A percentile compares a stretch with the other conserved stretches of the same genome.
Conservation (phyloP, 2,329 filamentous ascomycete genomes). For the Helotiales sp. region DNA sequence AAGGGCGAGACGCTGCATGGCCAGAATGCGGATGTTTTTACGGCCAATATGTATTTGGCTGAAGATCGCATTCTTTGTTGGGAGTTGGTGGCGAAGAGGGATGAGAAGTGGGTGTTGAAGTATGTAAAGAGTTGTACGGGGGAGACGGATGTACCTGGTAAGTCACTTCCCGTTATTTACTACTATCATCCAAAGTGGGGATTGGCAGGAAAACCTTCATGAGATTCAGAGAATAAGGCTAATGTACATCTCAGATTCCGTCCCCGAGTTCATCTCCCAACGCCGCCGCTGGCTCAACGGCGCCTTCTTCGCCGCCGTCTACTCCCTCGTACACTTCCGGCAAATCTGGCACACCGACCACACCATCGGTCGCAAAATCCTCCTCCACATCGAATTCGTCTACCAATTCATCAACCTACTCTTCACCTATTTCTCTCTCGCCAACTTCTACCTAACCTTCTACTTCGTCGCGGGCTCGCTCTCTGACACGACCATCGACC, state of each 20-base stretch:
- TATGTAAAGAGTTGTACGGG: slow-evolving; percentile 97
- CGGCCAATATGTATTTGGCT: slow-evolving; percentile 93
- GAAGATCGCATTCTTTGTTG: slow-evolving; percentile 90
- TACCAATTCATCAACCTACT: slow-evolving; percentile 92
- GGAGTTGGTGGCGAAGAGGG: slow-evolving; percentile 94
- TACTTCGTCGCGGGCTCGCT: slow-evolving; percentile 96
- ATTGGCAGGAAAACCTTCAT: too few relatives aligned
- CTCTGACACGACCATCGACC: slow-evolving; percentile 78
- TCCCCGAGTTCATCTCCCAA: slow-evolving; percentile 97
- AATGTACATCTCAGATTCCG: too few relatives aligned
- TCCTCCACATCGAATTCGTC: slow-evolving; percentile 92
- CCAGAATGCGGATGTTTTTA: slow-evolving; percentile 95
- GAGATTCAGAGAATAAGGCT: too few relatives aligned
- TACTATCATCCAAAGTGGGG: too few relatives aligned
- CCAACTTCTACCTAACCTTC: slow-evolving; percentile 99
- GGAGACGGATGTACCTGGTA: slow-evolving; percentile 96
- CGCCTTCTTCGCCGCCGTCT: slow-evolving; percentile 97
- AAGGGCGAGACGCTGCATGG: slow-evolving; percentile 98
- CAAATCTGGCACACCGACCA: slow-evolving; percentile 96
- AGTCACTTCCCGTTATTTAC: slow-evolving; percentile 44
- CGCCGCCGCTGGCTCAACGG: slow-evolving; percentile 97
- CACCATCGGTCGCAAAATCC: slow-evolving; percentile 82
- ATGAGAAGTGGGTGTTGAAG: slow-evolving; percentile 95
- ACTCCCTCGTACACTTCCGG: slow-evolving; percentile 91
- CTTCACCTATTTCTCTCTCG: slow-evolving; percentile 97